phyloP scores from a whole-genome alignment of 1,284 basidiomycete species.

The Laetiporus sulphureus region DNA sequence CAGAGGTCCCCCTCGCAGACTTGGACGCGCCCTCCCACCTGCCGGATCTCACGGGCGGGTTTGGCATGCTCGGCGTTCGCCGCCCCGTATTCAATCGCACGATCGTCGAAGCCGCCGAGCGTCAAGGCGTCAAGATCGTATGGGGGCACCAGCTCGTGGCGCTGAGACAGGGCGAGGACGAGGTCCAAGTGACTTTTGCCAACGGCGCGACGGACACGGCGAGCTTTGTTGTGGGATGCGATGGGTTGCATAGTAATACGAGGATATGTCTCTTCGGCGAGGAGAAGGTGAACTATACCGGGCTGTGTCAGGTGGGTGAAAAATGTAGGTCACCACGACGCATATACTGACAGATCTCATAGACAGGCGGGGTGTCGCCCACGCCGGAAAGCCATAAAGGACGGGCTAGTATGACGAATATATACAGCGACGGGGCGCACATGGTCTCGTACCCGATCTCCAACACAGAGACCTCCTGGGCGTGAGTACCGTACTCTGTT shows the following conservation, averaged over 20 bases:
- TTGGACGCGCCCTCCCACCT: constrained; percentile 12
- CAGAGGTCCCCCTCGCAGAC: constrained; percentile 27
- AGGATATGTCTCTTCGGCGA: constrained; percentile 35
- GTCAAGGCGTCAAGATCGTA: constrained; percentile 30
- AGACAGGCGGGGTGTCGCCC: constrained; percentile 32
- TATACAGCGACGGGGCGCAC: constrained; percentile 32
- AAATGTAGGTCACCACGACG: background rate
- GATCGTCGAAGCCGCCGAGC: constrained; percentile 28
- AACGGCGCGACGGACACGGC: constrained; percentile 32
- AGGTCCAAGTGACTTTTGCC: constrained; percentile 31
- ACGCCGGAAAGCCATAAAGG: constrained; percentile 18
- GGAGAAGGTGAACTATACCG: constrained; percentile 32
- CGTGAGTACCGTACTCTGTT: constrained; percentile 24
- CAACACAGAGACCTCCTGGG: constrained; percentile 31
- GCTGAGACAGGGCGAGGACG: constrained; percentile 27
- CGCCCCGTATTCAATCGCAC: constrained; percentile 28
- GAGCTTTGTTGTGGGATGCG: constrained; percentile 39
- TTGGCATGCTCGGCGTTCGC: constrained; percentile 25
- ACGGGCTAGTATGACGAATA: constrained; percentile 24
- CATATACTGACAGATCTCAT: background rate
- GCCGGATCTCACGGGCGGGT: constrained; percentile 15
- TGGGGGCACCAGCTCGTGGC: constrained; percentile 30
- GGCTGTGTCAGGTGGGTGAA: constrained; percentile 31
- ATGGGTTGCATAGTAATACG: constrained; percentile 39
- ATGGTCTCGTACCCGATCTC: constrained; percentile 34